Percentiles rank a stretch among this genome's conserved stretches.
phyloP scores from a whole-genome alignment of 1,284 basidiomycete genomes.

The Melampsora abietis-canadensis region DNA sequence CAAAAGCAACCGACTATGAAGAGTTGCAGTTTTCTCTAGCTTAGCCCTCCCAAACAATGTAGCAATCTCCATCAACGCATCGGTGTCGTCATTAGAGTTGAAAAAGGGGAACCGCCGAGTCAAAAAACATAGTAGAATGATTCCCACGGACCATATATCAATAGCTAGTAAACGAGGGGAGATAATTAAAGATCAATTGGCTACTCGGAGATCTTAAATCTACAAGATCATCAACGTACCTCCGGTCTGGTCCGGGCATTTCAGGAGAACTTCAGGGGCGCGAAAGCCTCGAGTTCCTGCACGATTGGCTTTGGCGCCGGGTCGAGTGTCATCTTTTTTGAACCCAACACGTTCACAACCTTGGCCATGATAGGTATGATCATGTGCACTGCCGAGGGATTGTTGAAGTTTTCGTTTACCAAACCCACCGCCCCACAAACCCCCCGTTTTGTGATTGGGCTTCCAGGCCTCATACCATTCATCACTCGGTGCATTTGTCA shows the following conservation, averaged over 20 bases:
- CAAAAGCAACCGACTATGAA: constrained; percentile 70
- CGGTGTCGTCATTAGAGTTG: constrained; percentile 88
- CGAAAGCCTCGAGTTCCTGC: constrained; percentile 95
- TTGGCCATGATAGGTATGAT: constrained; percentile 49
- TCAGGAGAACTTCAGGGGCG: constrained; percentile 91
- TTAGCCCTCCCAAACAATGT: constrained; percentile 75
- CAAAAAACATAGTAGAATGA: constrained; percentile 87
- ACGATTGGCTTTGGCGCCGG: constrained; percentile 86
- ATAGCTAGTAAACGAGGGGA: constrained; percentile 63
- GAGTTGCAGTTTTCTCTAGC: constrained; percentile 79
- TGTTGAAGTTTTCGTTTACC: constrained; percentile 55
- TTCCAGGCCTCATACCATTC: constrained; percentile 44
- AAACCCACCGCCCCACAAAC: constrained; percentile 55
- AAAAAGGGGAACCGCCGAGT: constrained; percentile 91
- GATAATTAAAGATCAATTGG: background rate
- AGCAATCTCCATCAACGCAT: constrained; percentile 92
- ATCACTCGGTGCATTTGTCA: constrained; percentile 1
- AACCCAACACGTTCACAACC: constrained; percentile 50
- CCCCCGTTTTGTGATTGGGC: constrained; percentile 45
- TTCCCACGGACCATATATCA: constrained; percentile 93
- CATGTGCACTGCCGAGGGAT: constrained; percentile 48
- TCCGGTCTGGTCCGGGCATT: constrained; percentile 88
- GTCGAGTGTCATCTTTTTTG: constrained; percentile 55
- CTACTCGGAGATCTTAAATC: background rate
- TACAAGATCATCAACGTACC: constrained; percentile 59